Conservation (phyloP, 257 asterid genomes). For the Solanum sparsipilum region DNA sequence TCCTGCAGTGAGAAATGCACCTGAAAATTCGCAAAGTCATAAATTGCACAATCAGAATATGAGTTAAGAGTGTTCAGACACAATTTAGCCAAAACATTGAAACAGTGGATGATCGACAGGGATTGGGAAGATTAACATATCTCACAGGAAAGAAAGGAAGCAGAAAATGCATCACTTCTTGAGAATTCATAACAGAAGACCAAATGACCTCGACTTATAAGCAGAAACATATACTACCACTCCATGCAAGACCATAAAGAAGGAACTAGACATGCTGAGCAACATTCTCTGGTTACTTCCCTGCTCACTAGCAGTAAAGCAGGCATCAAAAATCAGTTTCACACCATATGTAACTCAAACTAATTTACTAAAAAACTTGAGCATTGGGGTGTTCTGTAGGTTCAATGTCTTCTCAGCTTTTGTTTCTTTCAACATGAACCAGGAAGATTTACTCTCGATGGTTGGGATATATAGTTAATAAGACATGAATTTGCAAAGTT, state of each 20-base stretch:
- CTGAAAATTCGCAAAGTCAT: conserved; percentile 24
- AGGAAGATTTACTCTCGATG: not conserved
- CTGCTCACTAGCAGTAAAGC: not conserved
- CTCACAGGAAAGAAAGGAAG: not conserved
- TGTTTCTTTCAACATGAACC: not conserved
- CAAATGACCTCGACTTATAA: not conserved
- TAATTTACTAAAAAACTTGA: not conserved
- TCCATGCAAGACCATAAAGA: not conserved
- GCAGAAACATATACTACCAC: not conserved
- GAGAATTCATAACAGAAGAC: not conserved
- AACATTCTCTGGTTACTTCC: not conserved
- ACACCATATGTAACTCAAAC: not conserved
- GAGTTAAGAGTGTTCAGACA: not conserved
- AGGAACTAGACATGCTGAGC: not conserved
- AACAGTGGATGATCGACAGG: not conserved
- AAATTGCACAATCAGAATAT: not conserved
- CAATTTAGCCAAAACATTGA: not conserved
- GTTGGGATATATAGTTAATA: not conserved
- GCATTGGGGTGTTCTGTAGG: not conserved
- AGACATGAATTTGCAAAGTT: not conserved
- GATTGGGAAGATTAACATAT: not conserved
- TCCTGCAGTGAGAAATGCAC: conserved; percentile 90
- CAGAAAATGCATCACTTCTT: not conserved
- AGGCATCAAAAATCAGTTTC: not conserved
- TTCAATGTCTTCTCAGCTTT: not conserved